These are phyloP conservation scores for Trebouxia sp. DNA, from an alignment of 139 green algal species.

Conservation along the genomic window DNA sequence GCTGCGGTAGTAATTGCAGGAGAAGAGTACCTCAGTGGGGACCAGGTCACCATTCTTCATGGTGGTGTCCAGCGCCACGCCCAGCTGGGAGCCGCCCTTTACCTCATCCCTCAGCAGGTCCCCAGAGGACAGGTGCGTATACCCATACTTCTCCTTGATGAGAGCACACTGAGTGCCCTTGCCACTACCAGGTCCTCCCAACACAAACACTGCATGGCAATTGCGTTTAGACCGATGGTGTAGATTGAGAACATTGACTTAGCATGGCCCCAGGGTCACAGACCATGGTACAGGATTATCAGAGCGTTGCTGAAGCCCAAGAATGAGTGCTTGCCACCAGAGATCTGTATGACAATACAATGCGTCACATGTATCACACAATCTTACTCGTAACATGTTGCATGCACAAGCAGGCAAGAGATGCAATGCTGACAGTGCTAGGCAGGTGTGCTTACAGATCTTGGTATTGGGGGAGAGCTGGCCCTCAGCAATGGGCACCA, in stretches of 20 bases:
- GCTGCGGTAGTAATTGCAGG: too few relatives aligned
- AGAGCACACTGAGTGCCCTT: conserved; percentile 90
- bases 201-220: conserved; percentile 6
- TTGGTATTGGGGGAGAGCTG: neutral
- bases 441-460: neutral
- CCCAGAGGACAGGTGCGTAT: conserved; percentile 64
- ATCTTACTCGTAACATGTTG: too few relatives aligned
- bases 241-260: too few relatives aligned
- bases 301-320: too few relatives aligned
- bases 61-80: conserved; percentile 67
- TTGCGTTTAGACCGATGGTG: neutral
- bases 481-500: neutral
- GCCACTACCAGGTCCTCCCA: conserved; percentile 44
- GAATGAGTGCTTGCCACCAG: too few relatives aligned
- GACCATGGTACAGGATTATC: too few relatives aligned
- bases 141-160: conserved; percentile 69
- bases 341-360: too few relatives aligned
- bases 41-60: conserved; percentile 88
- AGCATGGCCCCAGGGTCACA: too few relatives aligned
- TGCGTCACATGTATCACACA: too few relatives aligned
- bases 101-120: conserved; percentile 83
- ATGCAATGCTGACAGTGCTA: neutral
- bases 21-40: conserved; percentile 47
- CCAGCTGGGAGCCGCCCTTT: conserved; percentile 56
- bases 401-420: neutral